These are phyloP conservation scores for Mucor saturninus DNA, from an alignment of 371 early-diverging fungal species.

Conservation along the genomic window DNA sequence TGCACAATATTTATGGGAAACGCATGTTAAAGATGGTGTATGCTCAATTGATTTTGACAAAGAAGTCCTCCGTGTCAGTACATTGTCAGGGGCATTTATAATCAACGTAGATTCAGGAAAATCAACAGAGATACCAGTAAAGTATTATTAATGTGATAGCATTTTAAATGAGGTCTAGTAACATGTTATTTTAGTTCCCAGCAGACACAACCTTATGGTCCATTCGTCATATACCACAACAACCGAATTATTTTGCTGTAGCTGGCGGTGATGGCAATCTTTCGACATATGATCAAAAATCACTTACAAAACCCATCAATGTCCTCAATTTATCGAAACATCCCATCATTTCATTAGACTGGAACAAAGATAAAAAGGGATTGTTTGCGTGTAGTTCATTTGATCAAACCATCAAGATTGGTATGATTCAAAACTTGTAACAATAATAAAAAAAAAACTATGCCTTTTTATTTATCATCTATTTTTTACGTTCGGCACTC, in stretches of 20 bases:
- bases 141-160: neutral
- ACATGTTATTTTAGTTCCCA: constrained; percentile 29
- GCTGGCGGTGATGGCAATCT: constrained; percentile 71
- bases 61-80: constrained; percentile 13
- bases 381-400: constrained; percentile 58
- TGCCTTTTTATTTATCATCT: constrained; percentile 20
- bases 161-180: neutral
- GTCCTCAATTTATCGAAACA: constrained; percentile 36
- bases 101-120: constrained; percentile 23
- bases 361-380: constrained; percentile 57
- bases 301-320: constrained; percentile 9
- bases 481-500: constrained; percentile 86
- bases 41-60: constrained; percentile 31
- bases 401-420: constrained; percentile 55
- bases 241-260: constrained; percentile 65
- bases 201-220: constrained; percentile 78
- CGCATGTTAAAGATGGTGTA: constrained; percentile 78
- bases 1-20: constrained; percentile 69
- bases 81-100: constrained; percentile 20
- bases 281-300: constrained; percentile 44
- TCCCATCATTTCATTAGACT: constrained; percentile 56
- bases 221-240: constrained; percentile 72
- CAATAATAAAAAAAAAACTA: neutral
- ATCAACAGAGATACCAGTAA: constrained; percentile 14
- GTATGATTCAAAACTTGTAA: constrained; percentile 32